Base-by-base conservation (phyloP, 169 alveolate genomes). In the Neospora caninum region DNA sequence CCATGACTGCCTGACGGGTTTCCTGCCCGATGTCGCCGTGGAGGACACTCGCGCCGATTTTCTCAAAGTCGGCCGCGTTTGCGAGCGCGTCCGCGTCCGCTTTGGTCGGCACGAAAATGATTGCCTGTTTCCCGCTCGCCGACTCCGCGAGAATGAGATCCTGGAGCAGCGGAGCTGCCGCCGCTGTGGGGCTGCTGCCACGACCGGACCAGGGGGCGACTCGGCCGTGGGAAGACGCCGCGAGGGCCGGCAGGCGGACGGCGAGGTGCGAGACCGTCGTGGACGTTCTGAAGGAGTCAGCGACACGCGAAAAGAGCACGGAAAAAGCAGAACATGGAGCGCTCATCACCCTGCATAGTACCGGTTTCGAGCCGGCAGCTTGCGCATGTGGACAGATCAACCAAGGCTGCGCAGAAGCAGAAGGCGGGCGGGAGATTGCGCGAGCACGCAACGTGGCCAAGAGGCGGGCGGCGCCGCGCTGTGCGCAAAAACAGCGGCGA, bases 11-110 rank as follows among this genome's bases (percentile, higher is more conserved):
- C 54, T 93, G 93, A 34, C 95, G n/a, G 41, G 95, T 93, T 34
- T 64, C 80, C 64, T 93, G 95, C 45, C 88, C 94, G 49, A 93
- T 93, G 88, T 87, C 95, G 1, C 95, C 95, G 92, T 93, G 95
- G 39, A 93, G 91, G 53, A 89, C 95, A 13, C 93, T 93, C 4
- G 91, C 95, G 58, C 69, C 31, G 91, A 86, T 9, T 18, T 22
- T 39, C 34, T 42, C 88, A 54, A 93, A 53, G 80, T n/a, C 93
- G 42, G 45, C 93, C 73, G 87, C 88, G 58, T 45, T 39, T 53
- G 91, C 93, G 42, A 93, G 69, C 58, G 70, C 93, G 64, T 93
- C 95, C 16, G 95, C 95, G 49, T 93, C 95, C n/a, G 89, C 89
- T 91, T 93, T 93, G 29, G 95, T 93, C 38, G 82, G 88, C n/a